Evolutionary conservation across 345 rosid genomes (phyloP).

Genomic region (Zanthoxylum bungeanum): DNA sequence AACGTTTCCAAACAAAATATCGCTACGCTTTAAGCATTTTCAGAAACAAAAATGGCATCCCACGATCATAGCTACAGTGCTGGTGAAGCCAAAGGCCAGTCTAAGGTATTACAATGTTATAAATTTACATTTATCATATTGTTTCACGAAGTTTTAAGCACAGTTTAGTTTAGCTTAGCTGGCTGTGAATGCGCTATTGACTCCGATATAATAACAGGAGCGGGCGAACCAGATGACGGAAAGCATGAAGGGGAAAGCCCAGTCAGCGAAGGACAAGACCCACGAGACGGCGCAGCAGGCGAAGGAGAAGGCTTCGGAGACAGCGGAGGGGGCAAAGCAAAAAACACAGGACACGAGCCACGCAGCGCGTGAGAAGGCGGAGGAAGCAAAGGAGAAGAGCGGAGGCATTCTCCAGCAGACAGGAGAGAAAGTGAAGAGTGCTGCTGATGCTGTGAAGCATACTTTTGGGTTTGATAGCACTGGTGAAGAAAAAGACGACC

Average conservation of each 20-base stretch:
- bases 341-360: conserved; percentile 28
- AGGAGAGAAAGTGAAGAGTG: conserved; percentile 35
- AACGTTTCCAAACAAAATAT: not conserved
- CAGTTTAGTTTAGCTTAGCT: too few species aligned
- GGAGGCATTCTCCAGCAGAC: conserved; percentile 47
- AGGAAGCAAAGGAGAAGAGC: conserved; percentile 45
- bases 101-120: too few species aligned
- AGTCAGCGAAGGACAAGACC: conserved; percentile 29
- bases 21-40: not conserved
- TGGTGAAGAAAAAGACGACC: conserved; percentile 29
- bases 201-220: conserved; percentile 32
- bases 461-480: conserved; percentile 47
- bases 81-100: conserved; percentile 54
- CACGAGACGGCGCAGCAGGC: conserved; percentile 1
- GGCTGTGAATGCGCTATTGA: too few species aligned
- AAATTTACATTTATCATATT: too few species aligned
- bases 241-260: conserved; percentile 27
- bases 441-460: conserved; percentile 39
- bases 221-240: conserved; percentile 24
- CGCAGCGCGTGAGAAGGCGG: conserved; percentile 34
- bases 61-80: conserved; percentile 45
- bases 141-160: too few species aligned
- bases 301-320: conserved; percentile 30
- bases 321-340: conserved; percentile 33
- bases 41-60: conserved; percentile 47